Conservation (phyloP, 1,284 basidiomycete species). For the Cryptococcus floricola region DNA sequence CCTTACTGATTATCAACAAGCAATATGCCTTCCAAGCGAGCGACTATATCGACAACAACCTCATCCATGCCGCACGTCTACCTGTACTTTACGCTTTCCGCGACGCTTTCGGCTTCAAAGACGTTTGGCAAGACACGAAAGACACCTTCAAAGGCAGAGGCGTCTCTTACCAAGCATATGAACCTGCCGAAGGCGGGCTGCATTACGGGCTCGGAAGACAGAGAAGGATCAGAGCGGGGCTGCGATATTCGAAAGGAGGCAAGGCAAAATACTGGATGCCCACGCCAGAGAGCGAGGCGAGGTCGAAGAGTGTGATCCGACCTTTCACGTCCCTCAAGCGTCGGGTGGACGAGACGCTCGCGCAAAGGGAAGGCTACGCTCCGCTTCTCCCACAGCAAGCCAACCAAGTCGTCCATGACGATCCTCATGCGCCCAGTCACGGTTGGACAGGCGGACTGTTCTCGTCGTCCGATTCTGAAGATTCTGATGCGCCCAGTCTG, state of each 20-base stretch:
- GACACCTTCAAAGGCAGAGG: slow-evolving; percentile 80
- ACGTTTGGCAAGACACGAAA: slow-evolving; percentile 82
- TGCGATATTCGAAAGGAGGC: slow-evolving; percentile 85
- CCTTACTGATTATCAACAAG: slow-evolving; percentile 11
- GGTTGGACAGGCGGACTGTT: not conserved
- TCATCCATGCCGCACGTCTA: slow-evolving; percentile 76
- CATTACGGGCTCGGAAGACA: slow-evolving; percentile 79
- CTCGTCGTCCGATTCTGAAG: slow-evolving; percentile 33
- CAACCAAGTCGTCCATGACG: slow-evolving; percentile 62
- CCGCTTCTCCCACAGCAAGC: slow-evolving; percentile 68
- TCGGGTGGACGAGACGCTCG: slow-evolving; percentile 53
- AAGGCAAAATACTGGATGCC: slow-evolving; percentile 87
- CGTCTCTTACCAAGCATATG: slow-evolving; percentile 92
- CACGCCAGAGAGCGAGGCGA: slow-evolving; percentile 55
- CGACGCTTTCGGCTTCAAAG: slow-evolving; percentile 79
- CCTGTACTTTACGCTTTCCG: slow-evolving; percentile 79
- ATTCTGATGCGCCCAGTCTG: slow-evolving; percentile 45
- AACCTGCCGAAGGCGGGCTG: slow-evolving; percentile 87
- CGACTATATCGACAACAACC: slow-evolving; percentile 70
- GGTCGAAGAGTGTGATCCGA: slow-evolving; percentile 42
- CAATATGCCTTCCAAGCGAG: slow-evolving; percentile 52
- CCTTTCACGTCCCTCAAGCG: slow-evolving; percentile 49
- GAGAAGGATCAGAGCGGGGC: slow-evolving; percentile 76
- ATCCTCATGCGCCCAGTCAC: slow-evolving; percentile 15
- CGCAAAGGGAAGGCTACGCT: slow-evolving; percentile 64